Evolutionary conservation across 257 asterid species (phyloP), one percentile per base, ranked within the genome.

Genomic region (Striga asiatica): DNA sequence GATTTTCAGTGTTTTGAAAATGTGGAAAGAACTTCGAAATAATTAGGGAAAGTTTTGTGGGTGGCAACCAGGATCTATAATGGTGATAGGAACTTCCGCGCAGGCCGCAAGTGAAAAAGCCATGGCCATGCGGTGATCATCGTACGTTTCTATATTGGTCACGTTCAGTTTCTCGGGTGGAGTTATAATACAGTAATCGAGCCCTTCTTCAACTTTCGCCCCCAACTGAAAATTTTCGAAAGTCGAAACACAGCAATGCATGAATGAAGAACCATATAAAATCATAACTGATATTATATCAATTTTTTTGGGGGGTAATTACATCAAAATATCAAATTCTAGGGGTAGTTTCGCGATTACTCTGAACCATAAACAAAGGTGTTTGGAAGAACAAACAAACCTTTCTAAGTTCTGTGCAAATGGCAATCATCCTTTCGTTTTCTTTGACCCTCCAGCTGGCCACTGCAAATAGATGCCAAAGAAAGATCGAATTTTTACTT

Each of bases 41-140:
- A 92, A 57, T 79, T 57, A 0, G 98, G 98, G 82, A 92, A 84
- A 14, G 98, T 91, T 71, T 91, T 91, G 11, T 96, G 94, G 22
- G 98, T 91, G 69, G n/a, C 98, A 91, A 2, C 88, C 85, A 0
- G 98, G 98, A 62, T 91, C 98, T 21, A 70, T 78, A 70, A 91
- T 87, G 8, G 96, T 87, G 31, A 91, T 93, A 0, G 98, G 96
- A 38, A 91, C 96, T 28, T 87, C 95, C 10, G 89, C 88, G 58
- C 96, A 87, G 14, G 98, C 98, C 10, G 94, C 97, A 4, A 92
- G 96, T 41, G 98, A 92, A 60, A 92, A 88, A 28, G 97, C 97
- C 98, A 92, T 92, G 22, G 97, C 98, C 98, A 88, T 92, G 64
- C 95, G 62, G 65, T 92, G 98, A 67, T 92, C 98, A 27, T 92